Percentiles rank a stretch among this genome's conserved stretches.
Evolutionary conservation across 768 basidiomycete species (phyloP).

Genomic region (Xerocomellus chrysenteron): DNA sequence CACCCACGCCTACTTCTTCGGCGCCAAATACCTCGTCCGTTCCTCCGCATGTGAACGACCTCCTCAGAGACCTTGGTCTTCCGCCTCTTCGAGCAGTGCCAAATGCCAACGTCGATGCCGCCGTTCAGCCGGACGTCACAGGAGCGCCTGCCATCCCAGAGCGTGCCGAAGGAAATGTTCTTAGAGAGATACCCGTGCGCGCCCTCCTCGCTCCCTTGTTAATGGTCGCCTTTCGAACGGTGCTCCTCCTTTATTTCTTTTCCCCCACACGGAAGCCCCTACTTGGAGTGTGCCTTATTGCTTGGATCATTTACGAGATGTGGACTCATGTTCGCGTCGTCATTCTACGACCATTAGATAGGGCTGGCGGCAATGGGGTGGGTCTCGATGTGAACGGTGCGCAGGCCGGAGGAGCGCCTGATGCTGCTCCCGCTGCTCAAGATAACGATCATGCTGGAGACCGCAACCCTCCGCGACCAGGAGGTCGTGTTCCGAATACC

Average conservation of each 20-base stretch:
- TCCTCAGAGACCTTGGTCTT: slow-evolving; percentile 65
- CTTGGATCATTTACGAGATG: slow-evolving; percentile 74
- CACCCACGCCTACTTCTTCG: slow-evolving; percentile 28
- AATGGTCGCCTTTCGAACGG: slow-evolving; percentile 66
- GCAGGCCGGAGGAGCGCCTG: slow-evolving; percentile 16
- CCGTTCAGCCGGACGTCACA: slow-evolving; percentile 16
- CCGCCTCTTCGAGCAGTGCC: slow-evolving; percentile 46
- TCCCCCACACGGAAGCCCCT: slow-evolving; percentile 72
- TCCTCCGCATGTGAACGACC: slow-evolving; percentile 54
- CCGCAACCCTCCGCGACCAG: slow-evolving; percentile 16
- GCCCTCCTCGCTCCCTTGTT: slow-evolving; percentile 65
- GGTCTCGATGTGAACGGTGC: slow-evolving; percentile 21
- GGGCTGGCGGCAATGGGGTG: slow-evolving; percentile 29
- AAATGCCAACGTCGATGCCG: slow-evolving; percentile 22
- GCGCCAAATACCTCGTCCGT: slow-evolving; percentile 26
- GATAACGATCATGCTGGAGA: slow-evolving; percentile 15
- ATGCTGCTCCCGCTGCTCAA: slow-evolving; percentile 21
- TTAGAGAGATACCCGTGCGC: slow-evolving; percentile 62
- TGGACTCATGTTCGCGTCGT: slow-evolving; percentile 64
- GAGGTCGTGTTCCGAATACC: slow-evolving; percentile 15
- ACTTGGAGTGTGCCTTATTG: slow-evolving; percentile 61
- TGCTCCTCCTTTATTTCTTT: slow-evolving; percentile 73
- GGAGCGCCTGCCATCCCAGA: slow-evolving; percentile 19
- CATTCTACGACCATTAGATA: slow-evolving; percentile 38
- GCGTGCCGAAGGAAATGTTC: slow-evolving; percentile 31